Base-by-base conservation (phyloP, 306 rosid genomes). In the Cotoneaster glaucophyllus region DNA sequence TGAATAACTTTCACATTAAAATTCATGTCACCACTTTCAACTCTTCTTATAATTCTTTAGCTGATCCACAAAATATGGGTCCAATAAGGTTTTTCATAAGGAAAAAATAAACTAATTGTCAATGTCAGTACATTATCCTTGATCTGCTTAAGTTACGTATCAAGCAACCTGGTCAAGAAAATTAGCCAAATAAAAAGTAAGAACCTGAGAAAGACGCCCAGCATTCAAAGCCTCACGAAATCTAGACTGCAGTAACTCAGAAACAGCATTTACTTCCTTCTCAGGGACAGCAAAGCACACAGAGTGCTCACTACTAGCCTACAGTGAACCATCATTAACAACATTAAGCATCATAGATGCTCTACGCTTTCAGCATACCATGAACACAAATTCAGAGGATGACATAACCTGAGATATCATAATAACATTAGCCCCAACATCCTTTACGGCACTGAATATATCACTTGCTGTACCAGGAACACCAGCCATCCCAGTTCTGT, bases 301-400 rank as follows among this genome's bases (percentile, higher is more conserved):
- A 34, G 99, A 95, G 81, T 95, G 99, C 88, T 95, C 99, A 71
- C 99, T 95, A 88, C 99, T 95, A 77, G 99, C 99, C 99, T 95
- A 84, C 88, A 92, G 19, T 32, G 79, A 80, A 21, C 76, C 29
- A 43, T 52, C n/a, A 72, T 54, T 34, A 57, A 14, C 73, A 77
- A 80, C 74, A 63, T 18, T 79, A 71, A 86, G 59, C 45, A 71
- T 67, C 73, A 63, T 26, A 71, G 41, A 41, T 71, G 71, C 50
- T 54, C 45, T 22, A 65, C 74, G 22, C 70, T 62, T 14, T 73
- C 69, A 69, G 58, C 76, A 32, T 48, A 61, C 76, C 37, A 78
- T 73, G 77, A 79, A 79, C 50, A 74, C 22, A 69, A 57, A 66
- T 25, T 67, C 61, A 70, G 65, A 78, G 59, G 50, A 79, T n/a